Evolutionary conservation across 2,329 filamentous ascomycete genomes (phyloP).

Genomic region (Diaporthe vexans): DNA sequence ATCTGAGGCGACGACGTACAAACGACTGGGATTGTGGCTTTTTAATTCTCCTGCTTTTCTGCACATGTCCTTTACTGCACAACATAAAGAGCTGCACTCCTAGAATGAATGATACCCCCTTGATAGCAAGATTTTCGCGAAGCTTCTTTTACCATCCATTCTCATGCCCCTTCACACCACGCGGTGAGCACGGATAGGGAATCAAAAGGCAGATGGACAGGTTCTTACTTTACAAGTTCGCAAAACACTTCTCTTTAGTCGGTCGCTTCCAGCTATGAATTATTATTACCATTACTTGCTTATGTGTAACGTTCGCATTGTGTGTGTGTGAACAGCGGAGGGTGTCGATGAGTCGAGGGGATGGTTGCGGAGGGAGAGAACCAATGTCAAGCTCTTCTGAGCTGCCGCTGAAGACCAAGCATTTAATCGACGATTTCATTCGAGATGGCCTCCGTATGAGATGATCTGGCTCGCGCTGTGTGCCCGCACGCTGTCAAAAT

Average conservation of each 20-base stretch:
- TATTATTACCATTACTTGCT: slow-evolving; percentile 4
- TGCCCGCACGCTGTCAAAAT: not conserved
- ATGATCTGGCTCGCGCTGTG: not conserved
- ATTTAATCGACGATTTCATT: slow-evolving; percentile 18
- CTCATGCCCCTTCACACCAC: not conserved
- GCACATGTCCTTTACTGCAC: slow-evolving; percentile 15
- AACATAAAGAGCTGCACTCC: slow-evolving; percentile 37
- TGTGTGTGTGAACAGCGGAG: not conserved
- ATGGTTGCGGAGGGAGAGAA: not conserved
- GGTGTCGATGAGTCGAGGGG: not conserved
- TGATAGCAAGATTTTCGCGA: slow-evolving; percentile 35
- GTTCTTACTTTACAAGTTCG: slow-evolving; percentile 1
- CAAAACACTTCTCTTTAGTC: slow-evolving; percentile 7
- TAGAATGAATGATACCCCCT: slow-evolving; percentile 49
- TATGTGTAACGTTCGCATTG: slow-evolving; percentile 6
- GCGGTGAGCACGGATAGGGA: not conserved
- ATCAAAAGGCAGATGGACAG: slow-evolving; percentile 18
- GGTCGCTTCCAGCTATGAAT: slow-evolving; percentile 16
- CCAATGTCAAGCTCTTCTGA: not conserved
- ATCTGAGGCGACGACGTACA: slow-evolving; percentile 18
- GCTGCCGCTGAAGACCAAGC: not conserved
- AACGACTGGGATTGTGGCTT: slow-evolving; percentile 15
- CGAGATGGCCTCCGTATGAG: not conserved
- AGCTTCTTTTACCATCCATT: slow-evolving; percentile 28
- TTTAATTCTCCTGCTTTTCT: slow-evolving; percentile 22